These are phyloP conservation scores for Eucalyptus tenuipes DNA, from an alignment of 345 rosid genomes.

Conservation along the genomic window DNA sequence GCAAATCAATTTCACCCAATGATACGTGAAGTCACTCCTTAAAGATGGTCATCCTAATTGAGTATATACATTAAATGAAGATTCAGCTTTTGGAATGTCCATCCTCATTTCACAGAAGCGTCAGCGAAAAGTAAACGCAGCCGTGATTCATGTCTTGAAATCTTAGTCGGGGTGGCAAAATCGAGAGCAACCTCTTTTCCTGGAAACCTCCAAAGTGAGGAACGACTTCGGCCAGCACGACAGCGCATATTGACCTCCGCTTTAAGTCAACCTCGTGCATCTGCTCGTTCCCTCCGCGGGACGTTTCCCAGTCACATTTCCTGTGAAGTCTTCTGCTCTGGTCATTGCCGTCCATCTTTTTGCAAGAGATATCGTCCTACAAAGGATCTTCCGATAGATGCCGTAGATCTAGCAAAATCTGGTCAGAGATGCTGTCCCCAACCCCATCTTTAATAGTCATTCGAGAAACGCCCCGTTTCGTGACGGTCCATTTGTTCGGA, in stretches of 20 bases:
- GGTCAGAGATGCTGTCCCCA: background rate
- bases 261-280: background rate
- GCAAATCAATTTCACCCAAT: background rate
- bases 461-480: background rate
- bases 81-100: background rate
- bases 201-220: background rate
- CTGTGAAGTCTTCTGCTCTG: background rate
- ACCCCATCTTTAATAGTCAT: background rate
- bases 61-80: background rate
- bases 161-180: background rate
- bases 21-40: background rate
- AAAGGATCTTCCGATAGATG: background rate
- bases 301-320: background rate
- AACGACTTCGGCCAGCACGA: background rate
- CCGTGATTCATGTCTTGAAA: background rate
- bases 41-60: background rate
- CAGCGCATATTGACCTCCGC: background rate
- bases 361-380: background rate
- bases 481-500: background rate
- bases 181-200: background rate
- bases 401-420: background rate
- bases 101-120: background rate
- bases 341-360: background rate
- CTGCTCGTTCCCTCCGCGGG: background rate
- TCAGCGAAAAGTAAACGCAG: background rate